Evolutionary conservation across 2,329 filamentous ascomycete genomes (phyloP).

Genomic region (Talaromyces sp.): DNA sequence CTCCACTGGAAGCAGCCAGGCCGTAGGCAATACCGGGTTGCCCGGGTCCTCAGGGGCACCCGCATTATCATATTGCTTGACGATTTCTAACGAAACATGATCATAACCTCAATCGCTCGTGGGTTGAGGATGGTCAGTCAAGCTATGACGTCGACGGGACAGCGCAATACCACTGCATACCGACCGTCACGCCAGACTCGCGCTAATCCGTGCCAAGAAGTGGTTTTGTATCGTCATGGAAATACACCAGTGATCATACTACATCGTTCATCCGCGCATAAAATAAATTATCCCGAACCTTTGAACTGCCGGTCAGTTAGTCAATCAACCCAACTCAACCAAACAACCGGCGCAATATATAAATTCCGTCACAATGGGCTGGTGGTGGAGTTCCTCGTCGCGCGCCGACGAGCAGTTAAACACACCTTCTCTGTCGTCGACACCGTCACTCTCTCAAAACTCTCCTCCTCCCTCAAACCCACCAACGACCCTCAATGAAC

Average conservation of each 20-base stretch:
- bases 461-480: conserved; percentile 7
- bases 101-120: not conserved
- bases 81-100: not conserved
- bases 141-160: not conserved
- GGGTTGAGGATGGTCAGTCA: not conserved
- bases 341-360: not conserved
- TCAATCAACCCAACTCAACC: not conserved
- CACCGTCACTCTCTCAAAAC: conserved; percentile 13
- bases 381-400: conserved; percentile 37
- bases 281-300: not conserved
- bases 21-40: not conserved
- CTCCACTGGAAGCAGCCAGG: not conserved
- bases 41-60: not conserved
- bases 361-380: conserved; percentile 35
- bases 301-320: too few species aligned
- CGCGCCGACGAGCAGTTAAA: conserved; percentile 12
- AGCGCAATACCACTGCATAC: not conserved
- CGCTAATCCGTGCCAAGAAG: not conserved
- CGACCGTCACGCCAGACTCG: not conserved
- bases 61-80: not conserved
- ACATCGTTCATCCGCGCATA: not conserved
- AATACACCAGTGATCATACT: not conserved
- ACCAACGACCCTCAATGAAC: conserved; percentile 37
- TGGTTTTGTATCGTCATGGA: not conserved
- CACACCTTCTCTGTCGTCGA: not conserved